These are phyloP conservation scores for Sphagnum magellanicum DNA, from an alignment of 228 moss, liverwort and hornwort species.

Conservation along the genomic window DNA sequence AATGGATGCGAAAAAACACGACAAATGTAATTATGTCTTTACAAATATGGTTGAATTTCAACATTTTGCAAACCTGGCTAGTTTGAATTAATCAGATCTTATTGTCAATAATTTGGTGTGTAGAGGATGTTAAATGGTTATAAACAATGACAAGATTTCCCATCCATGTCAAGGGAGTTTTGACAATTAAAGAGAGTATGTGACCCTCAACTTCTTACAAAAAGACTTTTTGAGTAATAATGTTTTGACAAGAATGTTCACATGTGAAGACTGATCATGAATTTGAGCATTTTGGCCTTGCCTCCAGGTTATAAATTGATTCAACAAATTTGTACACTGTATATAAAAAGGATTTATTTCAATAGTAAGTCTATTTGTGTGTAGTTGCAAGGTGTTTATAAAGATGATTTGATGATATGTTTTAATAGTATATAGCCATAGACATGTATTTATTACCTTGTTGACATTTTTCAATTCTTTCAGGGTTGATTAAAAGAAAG, in stretches of 20 bases:
- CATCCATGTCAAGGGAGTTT: conserved; percentile 93
- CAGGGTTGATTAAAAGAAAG: too few species aligned
- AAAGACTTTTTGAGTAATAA: too few species aligned
- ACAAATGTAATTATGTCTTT: too few species aligned
- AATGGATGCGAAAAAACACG: too few species aligned
- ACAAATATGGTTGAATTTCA: too few species aligned
- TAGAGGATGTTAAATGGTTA: conserved; percentile 86
- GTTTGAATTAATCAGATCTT: background rate
- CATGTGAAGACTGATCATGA: conserved; percentile 64
- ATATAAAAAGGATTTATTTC: background rate
- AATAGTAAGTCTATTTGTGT: background rate
- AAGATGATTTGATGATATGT: too few species aligned
- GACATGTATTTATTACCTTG: too few species aligned
- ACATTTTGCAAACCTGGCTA: too few species aligned
- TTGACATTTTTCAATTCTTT: too few species aligned
- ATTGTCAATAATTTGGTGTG: background rate
- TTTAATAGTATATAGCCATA: too few species aligned
- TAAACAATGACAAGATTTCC: conserved; percentile 85
- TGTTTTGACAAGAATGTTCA: conserved; percentile 21
- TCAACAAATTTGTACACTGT: background rate
- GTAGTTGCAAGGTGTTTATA: too few species aligned
- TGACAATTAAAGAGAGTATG: conserved; percentile 90
- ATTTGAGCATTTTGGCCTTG: conserved; percentile 34
- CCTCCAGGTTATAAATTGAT: conserved; percentile 32
- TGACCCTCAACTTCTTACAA: background rate